Conservation (phyloP, 495 filamentous ascomycete genomes). For the Xylaria bambusicola region DNA sequence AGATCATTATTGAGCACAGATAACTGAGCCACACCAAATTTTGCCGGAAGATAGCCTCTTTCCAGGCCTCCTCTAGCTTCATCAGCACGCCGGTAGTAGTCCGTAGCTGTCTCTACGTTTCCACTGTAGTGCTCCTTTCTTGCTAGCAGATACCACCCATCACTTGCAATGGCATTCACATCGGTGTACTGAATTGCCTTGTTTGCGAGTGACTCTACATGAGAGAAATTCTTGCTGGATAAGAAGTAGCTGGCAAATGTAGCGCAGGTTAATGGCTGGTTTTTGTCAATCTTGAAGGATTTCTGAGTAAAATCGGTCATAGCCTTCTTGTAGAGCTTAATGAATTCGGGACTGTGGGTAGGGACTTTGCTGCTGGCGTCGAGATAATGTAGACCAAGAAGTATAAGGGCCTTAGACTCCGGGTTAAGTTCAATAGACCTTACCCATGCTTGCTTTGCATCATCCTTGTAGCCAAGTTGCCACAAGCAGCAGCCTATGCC, state of each 20-base stretch:
- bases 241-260: constrained; percentile 90
- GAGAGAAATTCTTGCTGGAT: constrained; percentile 68
- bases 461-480: constrained; percentile 91
- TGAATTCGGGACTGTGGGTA: constrained; percentile 74
- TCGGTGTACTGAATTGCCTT: constrained; percentile 95
- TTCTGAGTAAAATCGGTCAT: constrained; percentile 93
- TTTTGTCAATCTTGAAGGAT: constrained; percentile 93
- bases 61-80: constrained; percentile 85
- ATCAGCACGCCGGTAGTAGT: constrained; percentile 86
- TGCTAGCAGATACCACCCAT: constrained; percentile 93
- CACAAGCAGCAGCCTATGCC: constrained; percentile 95
- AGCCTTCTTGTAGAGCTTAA: constrained; percentile 80
- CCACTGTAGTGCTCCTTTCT: constrained; percentile 79
- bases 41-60: constrained; percentile 85
- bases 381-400: constrained; percentile 86
- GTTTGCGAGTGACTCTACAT: constrained; percentile 82
- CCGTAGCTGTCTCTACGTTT: constrained; percentile 67
- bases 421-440: constrained; percentile 82
- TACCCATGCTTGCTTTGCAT: constrained; percentile 88
- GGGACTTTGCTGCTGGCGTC: constrained; percentile 76
- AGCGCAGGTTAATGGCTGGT: constrained; percentile 84
- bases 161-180: constrained; percentile 91
- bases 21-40: constrained; percentile 88
- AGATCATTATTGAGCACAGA: constrained; percentile 79
- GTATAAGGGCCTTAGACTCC: constrained; percentile 86